Evolutionary conservation across 2,329 filamentous ascomycete genomes (phyloP).

Genomic region (Penicillium hesseltinei): DNA sequence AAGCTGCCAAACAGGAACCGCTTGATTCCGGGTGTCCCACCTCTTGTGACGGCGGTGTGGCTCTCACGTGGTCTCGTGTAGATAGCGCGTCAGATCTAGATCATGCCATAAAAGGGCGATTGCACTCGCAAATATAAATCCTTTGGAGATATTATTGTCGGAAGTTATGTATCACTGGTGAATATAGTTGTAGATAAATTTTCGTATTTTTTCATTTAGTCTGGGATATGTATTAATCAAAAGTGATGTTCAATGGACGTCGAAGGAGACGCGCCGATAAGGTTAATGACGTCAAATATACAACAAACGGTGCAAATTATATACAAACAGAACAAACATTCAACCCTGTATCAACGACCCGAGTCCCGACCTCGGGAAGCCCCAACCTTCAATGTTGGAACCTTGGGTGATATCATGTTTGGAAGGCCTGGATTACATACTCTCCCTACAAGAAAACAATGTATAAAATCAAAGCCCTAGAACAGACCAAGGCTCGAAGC

Average conservation of each 20-base stretch:
- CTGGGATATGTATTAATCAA: not conserved
- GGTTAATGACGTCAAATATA: constrained; percentile 13
- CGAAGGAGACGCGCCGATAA: constrained; percentile 27
- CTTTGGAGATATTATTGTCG: not conserved
- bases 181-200: not conserved
- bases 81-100: constrained; percentile 21
- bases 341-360: not conserved
- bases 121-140: not conserved
- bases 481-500: not conserved
- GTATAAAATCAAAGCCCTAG: not conserved
- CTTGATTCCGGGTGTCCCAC: constrained; percentile 20
- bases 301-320: constrained; percentile 5
- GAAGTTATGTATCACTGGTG: not conserved
- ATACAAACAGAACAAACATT: constrained; percentile 3
- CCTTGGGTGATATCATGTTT: not conserved
- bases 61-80: constrained; percentile 28
- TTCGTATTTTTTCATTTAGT: rapidly evolving
- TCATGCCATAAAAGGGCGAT: constrained; percentile 13
- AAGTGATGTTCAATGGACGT: constrained; percentile 9
- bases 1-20: constrained; percentile 25
- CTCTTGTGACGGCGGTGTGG: constrained; percentile 20
- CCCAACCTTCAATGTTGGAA: not conserved
- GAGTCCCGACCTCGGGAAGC: not conserved
- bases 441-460: not conserved
- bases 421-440: not conserved